These are phyloP conservation scores for Xylaria telfairii DNA, from an alignment of 495 filamentous ascomycete species.

Conservation along the genomic window DNA sequence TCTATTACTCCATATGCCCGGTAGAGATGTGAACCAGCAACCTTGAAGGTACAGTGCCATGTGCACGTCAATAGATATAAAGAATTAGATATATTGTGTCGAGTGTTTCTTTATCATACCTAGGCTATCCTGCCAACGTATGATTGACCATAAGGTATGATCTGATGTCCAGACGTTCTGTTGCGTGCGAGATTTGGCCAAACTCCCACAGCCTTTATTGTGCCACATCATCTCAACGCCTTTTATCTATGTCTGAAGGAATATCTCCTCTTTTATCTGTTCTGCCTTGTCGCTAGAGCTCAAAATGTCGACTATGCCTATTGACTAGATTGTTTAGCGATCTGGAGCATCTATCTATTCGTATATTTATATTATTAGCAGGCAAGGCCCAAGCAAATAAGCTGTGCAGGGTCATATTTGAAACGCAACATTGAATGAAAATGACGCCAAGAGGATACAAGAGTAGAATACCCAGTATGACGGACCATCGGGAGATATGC, in stretches of 20 bases:
- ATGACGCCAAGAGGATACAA: not conserved
- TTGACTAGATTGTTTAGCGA: too few species aligned
- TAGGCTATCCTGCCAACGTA: not conserved
- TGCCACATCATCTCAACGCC: not conserved
- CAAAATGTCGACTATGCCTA: not conserved
- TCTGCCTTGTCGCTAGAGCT: not conserved
- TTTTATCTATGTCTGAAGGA: not conserved
- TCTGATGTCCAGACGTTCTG: not conserved
- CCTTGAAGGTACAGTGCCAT: too few species aligned
- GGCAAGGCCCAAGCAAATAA: not conserved
- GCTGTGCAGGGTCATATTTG: not conserved
- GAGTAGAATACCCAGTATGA: not conserved
- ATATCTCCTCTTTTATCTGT: not conserved
- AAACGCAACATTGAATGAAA: not conserved
- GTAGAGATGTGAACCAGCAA: too few species aligned
- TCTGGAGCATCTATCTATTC: too few species aligned
- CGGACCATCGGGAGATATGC: not conserved
- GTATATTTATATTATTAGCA: too few species aligned
- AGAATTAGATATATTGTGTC: not conserved
- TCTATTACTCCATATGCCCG: too few species aligned
- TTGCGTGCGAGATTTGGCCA: not conserved
- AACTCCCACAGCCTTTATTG: not conserved
- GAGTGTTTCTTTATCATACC: too few species aligned
- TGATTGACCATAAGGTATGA: not conserved
- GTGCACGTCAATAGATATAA: not conserved